Percentiles rank a stretch among this genome's conserved stretches.
Evolutionary conservation across 164 flowering plant species (phyloP).

Genomic region (Magnolia kwangsiensis): DNA sequence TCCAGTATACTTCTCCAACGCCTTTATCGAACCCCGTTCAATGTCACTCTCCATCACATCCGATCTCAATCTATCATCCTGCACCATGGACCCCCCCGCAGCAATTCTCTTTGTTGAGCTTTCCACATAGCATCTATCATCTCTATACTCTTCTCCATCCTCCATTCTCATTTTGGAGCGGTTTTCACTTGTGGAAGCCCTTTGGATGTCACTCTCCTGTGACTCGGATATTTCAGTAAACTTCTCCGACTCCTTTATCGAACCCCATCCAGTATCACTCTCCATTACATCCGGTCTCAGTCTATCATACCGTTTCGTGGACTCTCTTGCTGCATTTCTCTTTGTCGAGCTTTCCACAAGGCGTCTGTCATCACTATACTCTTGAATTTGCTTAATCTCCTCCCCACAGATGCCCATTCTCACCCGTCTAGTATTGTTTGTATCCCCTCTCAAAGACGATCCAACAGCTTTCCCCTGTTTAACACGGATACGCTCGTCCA

Average conservation of each 20-base stretch:
- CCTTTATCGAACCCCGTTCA: conserved; percentile 43
- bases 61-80: background rate
- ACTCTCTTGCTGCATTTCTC: conserved; percentile 12
- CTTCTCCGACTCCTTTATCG: conserved; percentile 42
- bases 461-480: conserved; percentile 24
- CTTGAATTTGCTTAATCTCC: conserved; percentile 17
- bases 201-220: conserved; percentile 17
- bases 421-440: conserved; percentile 13
- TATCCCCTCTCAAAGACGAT: conserved; percentile 27
- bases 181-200: conserved; percentile 25
- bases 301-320: background rate
- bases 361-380: conserved; percentile 18
- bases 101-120: conserved; percentile 12
- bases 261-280: conserved; percentile 32
- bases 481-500: conserved; percentile 23
- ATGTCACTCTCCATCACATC: conserved; percentile 14
- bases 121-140: conserved; percentile 15
- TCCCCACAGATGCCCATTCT: conserved; percentile 16
- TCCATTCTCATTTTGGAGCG: background rate
- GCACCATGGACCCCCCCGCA: conserved; percentile 1
- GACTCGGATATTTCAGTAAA: conserved; percentile 16
- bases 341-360: conserved; percentile 12
- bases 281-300: background rate
- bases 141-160: conserved; percentile 17
- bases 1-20: conserved; percentile 25